Evolutionary conservation across 2,329 filamentous ascomycete species (phyloP).

Genomic region (Botryotinia calthae): DNA sequence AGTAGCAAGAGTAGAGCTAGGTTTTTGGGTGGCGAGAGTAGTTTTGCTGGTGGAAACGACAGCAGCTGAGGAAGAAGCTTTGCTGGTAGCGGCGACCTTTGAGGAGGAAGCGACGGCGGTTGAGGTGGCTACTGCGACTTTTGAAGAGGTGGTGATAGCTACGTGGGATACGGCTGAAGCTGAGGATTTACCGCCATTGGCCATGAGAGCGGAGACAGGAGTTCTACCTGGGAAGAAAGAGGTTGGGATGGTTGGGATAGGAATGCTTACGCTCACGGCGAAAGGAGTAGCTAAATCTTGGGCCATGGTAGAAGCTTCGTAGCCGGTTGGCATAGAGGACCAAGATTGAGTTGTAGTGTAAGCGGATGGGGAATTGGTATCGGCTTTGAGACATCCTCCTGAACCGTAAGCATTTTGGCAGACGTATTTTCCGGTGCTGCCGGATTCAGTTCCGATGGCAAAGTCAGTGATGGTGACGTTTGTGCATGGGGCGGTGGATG

Average conservation of each 20-base stretch:
- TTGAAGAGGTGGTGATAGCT: background rate
- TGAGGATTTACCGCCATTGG: background rate
- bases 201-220: conserved; percentile 21
- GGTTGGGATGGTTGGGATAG: conserved; percentile 32
- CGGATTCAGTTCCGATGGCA: conserved; percentile 51
- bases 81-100: background rate
- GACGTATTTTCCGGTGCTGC: conserved; percentile 43
- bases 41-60: background rate
- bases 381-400: conserved; percentile 42
- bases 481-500: conserved; percentile 50
- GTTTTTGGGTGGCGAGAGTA: background rate
- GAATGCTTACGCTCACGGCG: conserved; percentile 27
- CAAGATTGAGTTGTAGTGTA: conserved; percentile 23
- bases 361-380: conserved; percentile 6
- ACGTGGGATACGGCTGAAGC: background rate
- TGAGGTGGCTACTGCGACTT: background rate
- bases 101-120: background rate
- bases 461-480: conserved; percentile 51
- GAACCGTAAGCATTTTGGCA: conserved; percentile 51
- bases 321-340: conserved; percentile 23
- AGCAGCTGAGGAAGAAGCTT: background rate
- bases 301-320: conserved; percentile 24
- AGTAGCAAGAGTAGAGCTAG: background rate
- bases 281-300: conserved; percentile 26
- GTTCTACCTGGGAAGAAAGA: conserved; percentile 32